phyloP scores from a whole-genome alignment of 768 basidiomycete genomes.

The Boletales sp. region DNA sequence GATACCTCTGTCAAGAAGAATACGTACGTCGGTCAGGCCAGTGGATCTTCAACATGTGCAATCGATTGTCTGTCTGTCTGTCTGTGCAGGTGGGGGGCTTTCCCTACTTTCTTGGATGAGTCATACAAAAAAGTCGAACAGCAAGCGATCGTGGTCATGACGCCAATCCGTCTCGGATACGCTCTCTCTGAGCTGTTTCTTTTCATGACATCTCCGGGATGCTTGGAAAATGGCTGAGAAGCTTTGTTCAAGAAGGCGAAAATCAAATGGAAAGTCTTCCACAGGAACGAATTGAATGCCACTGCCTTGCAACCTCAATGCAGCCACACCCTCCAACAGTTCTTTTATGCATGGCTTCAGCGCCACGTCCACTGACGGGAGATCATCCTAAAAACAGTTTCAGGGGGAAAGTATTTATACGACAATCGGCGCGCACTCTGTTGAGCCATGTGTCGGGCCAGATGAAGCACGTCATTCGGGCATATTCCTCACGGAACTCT shows the following conservation, averaged over 20 bases:
- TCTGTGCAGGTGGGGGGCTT: no score
- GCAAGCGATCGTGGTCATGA: constrained; percentile 7
- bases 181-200: background rate
- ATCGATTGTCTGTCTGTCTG: background rate
- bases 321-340: background rate
- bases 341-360: constrained; percentile 6
- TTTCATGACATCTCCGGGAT: constrained; percentile 7
- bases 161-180: constrained; percentile 2
- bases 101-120: background rate
- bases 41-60: constrained; percentile 1
- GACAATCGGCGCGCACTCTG: background rate
- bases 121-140: constrained; percentile 10
- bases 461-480: constrained; percentile 2
- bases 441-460: constrained; percentile 6
- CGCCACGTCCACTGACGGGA: constrained; percentile 8
- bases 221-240: constrained; percentile 11
- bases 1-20: background rate
- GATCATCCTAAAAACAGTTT: background rate
- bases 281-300: background rate
- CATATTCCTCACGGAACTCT: constrained; percentile 1
- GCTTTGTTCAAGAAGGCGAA: constrained; percentile 3
- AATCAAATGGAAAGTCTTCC: constrained; percentile 3
- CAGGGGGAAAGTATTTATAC: background rate
- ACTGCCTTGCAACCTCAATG: background rate
- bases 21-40: constrained; percentile 2